Percentiles rank a stretch among this genome's conserved stretches.
These are phyloP conservation scores for Dryadomyces quercivorus DNA, from an alignment of 2,329 filamentous ascomycete genomes.

Conservation along the genomic window DNA sequence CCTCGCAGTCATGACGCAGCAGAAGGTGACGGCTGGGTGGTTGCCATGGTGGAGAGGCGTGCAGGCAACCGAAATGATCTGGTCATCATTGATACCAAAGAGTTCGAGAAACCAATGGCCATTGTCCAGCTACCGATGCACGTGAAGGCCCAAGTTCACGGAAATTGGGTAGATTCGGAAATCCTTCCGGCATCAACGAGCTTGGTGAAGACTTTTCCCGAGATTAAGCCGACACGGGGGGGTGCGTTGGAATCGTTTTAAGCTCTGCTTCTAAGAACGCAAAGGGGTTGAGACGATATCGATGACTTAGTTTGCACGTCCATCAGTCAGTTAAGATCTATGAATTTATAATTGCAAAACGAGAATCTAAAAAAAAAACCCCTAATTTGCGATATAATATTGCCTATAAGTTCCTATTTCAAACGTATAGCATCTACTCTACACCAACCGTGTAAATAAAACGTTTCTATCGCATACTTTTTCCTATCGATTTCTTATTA, in stretches of 20 bases:
- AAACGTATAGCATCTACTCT: no score
- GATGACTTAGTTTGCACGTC: no score
- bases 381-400: no score
- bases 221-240: neutral
- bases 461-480: no score
- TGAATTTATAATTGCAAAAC: no score
- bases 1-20: neutral
- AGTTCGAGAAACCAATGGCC: neutral
- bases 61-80: neutral
- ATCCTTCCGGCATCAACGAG: neutral
- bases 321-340: no score
- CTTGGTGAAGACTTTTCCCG: neutral
- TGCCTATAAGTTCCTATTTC: no score
- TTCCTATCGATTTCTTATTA: no score
- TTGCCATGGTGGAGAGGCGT: constrained; percentile 1
- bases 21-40: neutral
- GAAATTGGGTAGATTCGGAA: neutral
- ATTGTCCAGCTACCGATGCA: constrained; percentile 2
- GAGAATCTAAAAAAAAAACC: no score
- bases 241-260: neutral
- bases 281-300: no score
- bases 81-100: neutral
- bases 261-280: no score
- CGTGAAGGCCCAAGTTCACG: neutral
- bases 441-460: no score